Percentiles rank a stretch among this genome's conserved stretches.
Conservation (phyloP, 176 grass and related monocot genomes). For the Saccharum spontaneum region DNA sequence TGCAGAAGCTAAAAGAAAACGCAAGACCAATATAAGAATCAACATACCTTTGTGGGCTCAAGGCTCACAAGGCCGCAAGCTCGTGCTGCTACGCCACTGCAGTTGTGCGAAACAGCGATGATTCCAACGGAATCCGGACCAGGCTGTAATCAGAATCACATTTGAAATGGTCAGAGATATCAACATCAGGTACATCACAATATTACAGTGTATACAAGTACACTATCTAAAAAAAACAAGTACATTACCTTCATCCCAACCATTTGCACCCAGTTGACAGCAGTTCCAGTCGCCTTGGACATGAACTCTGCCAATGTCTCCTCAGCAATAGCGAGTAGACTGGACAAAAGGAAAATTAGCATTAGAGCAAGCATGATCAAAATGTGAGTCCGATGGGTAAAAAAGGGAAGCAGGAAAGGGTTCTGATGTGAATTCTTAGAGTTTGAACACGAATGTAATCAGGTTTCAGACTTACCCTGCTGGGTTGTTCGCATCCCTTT, state of each 20-base stretch:
- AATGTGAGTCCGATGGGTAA: too few relatives aligned
- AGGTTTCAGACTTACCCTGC: slow-evolving; percentile 60
- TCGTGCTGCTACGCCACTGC: slow-evolving; percentile 94
- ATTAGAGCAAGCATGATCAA: not conserved
- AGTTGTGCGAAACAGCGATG: slow-evolving; percentile 99
- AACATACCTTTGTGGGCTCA: slow-evolving; percentile 92
- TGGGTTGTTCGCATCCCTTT: slow-evolving; percentile 91
- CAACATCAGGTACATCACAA: not conserved
- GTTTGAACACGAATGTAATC: not conserved
- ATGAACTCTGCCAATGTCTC: slow-evolving; percentile 98
- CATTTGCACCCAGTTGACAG: slow-evolving; percentile 99
- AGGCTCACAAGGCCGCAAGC: slow-evolving; percentile 99
- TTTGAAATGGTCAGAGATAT: not conserved
- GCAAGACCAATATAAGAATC: not conserved
- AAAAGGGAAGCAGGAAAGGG: too few relatives aligned
- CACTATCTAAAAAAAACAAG: slow-evolving; percentile 45
- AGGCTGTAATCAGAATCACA: slow-evolving; percentile 51
- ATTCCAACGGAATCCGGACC: slow-evolving; percentile 99
- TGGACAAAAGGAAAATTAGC: slow-evolving; percentile 13
- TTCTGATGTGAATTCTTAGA: too few relatives aligned
- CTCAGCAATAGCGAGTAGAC: slow-evolving; percentile 97
- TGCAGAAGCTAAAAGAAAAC: not conserved
- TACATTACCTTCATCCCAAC: slow-evolving; percentile 95
- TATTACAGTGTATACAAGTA: not conserved
- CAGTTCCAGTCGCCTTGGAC: slow-evolving; percentile 96